Base-by-base conservation (phyloP, 352 stramenopile genomes). In the Pythium chondricola region DNA sequence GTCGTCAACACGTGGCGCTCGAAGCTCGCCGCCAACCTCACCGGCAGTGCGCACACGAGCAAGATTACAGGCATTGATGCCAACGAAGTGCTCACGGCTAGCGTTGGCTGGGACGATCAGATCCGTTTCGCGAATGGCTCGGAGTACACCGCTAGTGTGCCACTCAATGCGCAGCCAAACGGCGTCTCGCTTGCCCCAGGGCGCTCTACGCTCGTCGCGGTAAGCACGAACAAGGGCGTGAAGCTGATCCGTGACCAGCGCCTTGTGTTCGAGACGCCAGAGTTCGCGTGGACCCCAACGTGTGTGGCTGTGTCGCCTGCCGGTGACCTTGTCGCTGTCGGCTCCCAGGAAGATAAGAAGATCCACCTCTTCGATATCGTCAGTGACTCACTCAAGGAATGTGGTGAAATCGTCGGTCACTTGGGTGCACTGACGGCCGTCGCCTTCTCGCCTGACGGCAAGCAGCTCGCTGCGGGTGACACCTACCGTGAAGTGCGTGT, bases 41-140 rank as follows among this genome's bases (percentile, higher is more conserved):
- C 45, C 7, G 78, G 77, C 10, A 64, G 39, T 3, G 65, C 65
- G 26, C 74, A 88, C 61, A 87, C 69, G 18, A 69, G 56, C 39
- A 95, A 95, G 69, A 86, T 91, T 50, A 88, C 82, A 6, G 80
- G 76, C 29, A 93, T 95, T 35, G 63, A 74, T 14, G 72, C 74
- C 2, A 82, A 75, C 31, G 60, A 50, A n/a, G 72, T 56, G 24
- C 71, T 74, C 31, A 67, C 97, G 7, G 74, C 85, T 4, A 97
- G 79, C 48, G 74, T 83, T 11, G 90, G 84, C 21, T 98, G 93
- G 93, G 93, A 98, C 48, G 93, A 97, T 57, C 84, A 83, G 29
- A 59, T 94, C 10, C 79, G 84, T 27, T 94, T 93, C 31, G 61
- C 74, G 0, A 67, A 76, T 37, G 69, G 63, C n/a, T 53, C 25